phyloP scores from a whole-genome alignment of 1,284 basidiomycete species.

The Cryptococcus jaspeensis region DNA sequence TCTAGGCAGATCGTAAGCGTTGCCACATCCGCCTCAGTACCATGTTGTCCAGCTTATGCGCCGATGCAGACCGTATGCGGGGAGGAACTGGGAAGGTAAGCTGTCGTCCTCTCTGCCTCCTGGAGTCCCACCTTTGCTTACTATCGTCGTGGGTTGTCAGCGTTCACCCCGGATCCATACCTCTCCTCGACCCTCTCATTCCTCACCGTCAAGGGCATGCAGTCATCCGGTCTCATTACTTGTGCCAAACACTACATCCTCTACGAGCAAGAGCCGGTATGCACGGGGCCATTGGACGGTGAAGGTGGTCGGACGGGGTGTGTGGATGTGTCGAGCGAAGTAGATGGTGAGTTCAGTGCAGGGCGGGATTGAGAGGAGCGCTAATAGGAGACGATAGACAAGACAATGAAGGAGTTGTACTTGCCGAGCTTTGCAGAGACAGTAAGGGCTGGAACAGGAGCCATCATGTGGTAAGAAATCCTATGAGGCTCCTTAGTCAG shows the following conservation, averaged over 20 bases:
- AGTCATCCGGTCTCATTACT: conserved; percentile 48
- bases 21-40: neutral
- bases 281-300: conserved; percentile 30
- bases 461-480: conserved; percentile 50
- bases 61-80: conserved; percentile 37
- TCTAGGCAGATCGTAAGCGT: conserved; percentile 44
- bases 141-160: conserved; percentile 11
- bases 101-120: neutral
- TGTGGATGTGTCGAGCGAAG: conserved; percentile 32
- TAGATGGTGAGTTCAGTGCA: conserved; percentile 38
- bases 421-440: conserved; percentile 54
- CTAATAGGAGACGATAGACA: conserved; percentile 30
- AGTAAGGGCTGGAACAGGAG: conserved; percentile 52
- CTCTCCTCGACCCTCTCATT: conserved; percentile 48
- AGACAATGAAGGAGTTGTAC: conserved; percentile 52
- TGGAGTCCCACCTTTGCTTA: neutral
- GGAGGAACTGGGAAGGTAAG: conserved; percentile 52
- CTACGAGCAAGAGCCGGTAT: conserved; percentile 51
- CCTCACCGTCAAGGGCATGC: conserved; percentile 47
- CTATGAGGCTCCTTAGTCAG: neutral
- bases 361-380: neutral
- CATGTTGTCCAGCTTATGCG: neutral
- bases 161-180: conserved; percentile 52
- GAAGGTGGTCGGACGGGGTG: conserved; percentile 35
- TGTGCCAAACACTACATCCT: conserved; percentile 51